Conservation (phyloP, 371 early-diverging fungal genomes). For the Chytridium lagenaria region DNA sequence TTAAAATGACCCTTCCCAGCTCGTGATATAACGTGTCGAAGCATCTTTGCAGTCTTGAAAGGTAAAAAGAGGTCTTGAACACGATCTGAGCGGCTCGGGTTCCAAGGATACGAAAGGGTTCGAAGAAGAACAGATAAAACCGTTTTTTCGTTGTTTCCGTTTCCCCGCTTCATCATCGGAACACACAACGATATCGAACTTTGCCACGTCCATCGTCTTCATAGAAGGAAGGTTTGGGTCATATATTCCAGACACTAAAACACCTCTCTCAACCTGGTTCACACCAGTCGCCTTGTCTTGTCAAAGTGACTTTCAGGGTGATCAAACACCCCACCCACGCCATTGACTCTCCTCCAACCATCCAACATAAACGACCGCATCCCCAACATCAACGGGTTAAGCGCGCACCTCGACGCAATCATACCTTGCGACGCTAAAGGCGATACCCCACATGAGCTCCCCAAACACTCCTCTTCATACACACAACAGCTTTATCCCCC, state of each 20-base stretch:
- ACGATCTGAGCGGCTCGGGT: not conserved
- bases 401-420: not conserved
- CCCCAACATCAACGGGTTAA: conserved; percentile 11
- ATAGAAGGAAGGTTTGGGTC: not conserved
- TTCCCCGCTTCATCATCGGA: not conserved
- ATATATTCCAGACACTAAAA: not conserved
- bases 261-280: not conserved
- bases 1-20: not conserved
- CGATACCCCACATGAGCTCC: not conserved
- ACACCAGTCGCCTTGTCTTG: too few species aligned
- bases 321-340: not conserved
- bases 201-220: too few species aligned
- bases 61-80: not conserved
- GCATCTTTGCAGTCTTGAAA: not conserved
- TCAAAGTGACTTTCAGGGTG: too few species aligned
- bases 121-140: too few species aligned
- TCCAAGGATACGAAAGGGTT: too few species aligned
- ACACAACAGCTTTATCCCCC: not conserved
- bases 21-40: not conserved
- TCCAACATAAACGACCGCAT: conserved; percentile 31
- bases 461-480: not conserved
- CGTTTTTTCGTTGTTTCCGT: not conserved
- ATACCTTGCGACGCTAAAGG: conserved; percentile 7
- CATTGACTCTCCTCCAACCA: conserved; percentile 20
- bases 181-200: too few species aligned